A percentile compares a stretch with the other conserved stretches of the same genome.
These are phyloP conservation scores for Erodium moschatum DNA, from an alignment of 441 rosid genomes.

Conservation along the genomic window DNA sequence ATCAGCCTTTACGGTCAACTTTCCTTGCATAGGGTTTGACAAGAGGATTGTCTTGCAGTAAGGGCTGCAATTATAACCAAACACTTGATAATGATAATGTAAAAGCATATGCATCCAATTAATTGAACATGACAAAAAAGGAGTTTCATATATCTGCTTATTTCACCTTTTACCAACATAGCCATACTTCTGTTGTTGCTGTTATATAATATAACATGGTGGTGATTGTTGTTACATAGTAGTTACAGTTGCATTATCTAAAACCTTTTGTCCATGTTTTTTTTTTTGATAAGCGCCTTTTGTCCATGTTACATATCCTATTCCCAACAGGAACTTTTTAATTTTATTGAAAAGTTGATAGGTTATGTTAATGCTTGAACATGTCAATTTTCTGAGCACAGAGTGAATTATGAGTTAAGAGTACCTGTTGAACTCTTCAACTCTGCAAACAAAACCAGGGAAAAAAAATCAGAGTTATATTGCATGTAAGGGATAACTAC, in stretches of 20 bases:
- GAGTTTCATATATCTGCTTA: slow-evolving; percentile 1
- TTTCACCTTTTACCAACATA: slow-evolving; percentile 3
- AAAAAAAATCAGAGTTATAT: slow-evolving; percentile 17
- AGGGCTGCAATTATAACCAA: slow-evolving; percentile 53
- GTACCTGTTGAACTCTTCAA: slow-evolving; percentile 90
- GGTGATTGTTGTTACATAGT: neutral
- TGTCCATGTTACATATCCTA: neutral
- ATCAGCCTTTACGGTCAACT: slow-evolving; percentile 70
- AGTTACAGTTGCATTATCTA: slow-evolving; percentile 4
- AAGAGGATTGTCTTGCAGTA: slow-evolving; percentile 48
- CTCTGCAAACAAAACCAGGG: slow-evolving; percentile 47
- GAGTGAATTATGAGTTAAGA: slow-evolving; percentile 8
- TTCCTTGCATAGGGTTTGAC: slow-evolving; percentile 37
- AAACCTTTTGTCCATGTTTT: neutral
- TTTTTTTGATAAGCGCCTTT: too few relatives aligned
- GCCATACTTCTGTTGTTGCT: neutral
- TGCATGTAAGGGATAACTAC: slow-evolving; percentile 13
- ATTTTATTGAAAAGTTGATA: neutral
- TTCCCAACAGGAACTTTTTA: slow-evolving; percentile 8
- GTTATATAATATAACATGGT: neutral
- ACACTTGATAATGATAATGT: slow-evolving; percentile 2
- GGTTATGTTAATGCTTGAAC: slow-evolving; percentile 6
- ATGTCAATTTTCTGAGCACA: slow-evolving; percentile 11
- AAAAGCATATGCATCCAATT: slow-evolving; percentile 4
- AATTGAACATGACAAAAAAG: neutral